phyloP scores from a whole-genome alignment of 2,329 filamentous ascomycete genomes.

The Fusarium lyarnte region DNA sequence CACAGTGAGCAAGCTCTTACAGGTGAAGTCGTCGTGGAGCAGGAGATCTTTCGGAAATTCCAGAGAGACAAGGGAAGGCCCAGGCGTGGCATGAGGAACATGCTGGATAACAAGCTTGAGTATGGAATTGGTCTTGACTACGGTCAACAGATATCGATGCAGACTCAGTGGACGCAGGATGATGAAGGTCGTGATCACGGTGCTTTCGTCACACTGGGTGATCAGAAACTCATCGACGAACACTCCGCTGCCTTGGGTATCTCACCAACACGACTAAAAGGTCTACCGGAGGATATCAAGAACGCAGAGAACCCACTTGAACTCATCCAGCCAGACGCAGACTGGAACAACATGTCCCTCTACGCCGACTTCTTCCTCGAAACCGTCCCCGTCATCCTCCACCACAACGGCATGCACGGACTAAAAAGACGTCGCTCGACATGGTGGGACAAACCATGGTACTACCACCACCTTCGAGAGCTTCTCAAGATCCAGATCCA shows the following conservation, averaged over 20 bases:
- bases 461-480: neutral
- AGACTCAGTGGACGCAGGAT: neutral
- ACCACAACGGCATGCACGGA: neutral
- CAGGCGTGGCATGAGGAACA: fast-evolving
- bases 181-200: neutral
- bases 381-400: neutral
- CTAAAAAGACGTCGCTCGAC: neutral
- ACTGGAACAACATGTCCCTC: constrained; percentile 1
- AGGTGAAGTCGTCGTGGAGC: neutral
- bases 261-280: neutral
- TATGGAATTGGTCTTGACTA: neutral
- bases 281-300: neutral
- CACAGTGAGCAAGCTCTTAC: neutral
- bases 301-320: neutral
- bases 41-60: neutral
- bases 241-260: neutral
- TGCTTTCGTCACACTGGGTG: neutral
- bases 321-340: neutral
- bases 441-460: constrained; percentile 16
- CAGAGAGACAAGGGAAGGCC: neutral
- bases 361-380: constrained; percentile 1
- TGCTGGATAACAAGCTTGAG: neutral
- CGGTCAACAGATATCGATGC: neutral
- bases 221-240: neutral
- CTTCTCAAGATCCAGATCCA: neutral